These are phyloP conservation scores for Tuctoria greenei DNA, from an alignment of 176 grass and related monocot genomes.

Conservation along the genomic window DNA sequence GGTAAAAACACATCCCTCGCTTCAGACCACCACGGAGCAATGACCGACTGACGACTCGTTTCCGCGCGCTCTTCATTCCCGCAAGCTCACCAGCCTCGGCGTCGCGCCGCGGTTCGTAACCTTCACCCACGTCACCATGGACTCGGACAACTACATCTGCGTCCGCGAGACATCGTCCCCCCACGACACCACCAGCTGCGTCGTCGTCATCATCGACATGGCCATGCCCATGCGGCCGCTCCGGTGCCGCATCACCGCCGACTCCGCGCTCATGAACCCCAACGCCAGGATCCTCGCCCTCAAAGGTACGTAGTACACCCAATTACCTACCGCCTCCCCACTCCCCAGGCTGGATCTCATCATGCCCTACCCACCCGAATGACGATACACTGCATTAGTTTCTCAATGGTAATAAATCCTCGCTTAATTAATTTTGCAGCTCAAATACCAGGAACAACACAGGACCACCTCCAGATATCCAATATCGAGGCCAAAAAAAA, in stretches of 20 bases:
- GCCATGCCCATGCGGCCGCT: conserved; percentile 91
- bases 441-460: conserved; percentile 83
- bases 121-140: conserved; percentile 99
- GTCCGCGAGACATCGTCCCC: conserved; percentile 99
- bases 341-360: background rate
- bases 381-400: background rate
- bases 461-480: conserved; percentile 97
- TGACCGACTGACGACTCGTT: background rate
- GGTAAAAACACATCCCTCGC: conserved; percentile 32
- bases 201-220: conserved; percentile 97
- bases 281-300: conserved; percentile 93
- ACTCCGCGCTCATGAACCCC: conserved; percentile 97
- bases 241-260: conserved; percentile 89
- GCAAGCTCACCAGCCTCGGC: conserved; percentile 90
- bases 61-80: background rate
- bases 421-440: conserved; percentile 63
- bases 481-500: conserved; percentile 96
- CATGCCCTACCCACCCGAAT: background rate
- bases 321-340: background rate
- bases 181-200: no score
- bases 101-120: conserved; percentile 97
- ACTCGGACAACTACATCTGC: conserved; percentile 97
- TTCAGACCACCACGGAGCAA: background rate
- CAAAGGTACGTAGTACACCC: conserved; percentile 74
- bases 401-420: conserved; percentile 7